phyloP scores from a whole-genome alignment of 1,284 basidiomycete genomes.

The Melanopsichium pennsylvanicum region DNA sequence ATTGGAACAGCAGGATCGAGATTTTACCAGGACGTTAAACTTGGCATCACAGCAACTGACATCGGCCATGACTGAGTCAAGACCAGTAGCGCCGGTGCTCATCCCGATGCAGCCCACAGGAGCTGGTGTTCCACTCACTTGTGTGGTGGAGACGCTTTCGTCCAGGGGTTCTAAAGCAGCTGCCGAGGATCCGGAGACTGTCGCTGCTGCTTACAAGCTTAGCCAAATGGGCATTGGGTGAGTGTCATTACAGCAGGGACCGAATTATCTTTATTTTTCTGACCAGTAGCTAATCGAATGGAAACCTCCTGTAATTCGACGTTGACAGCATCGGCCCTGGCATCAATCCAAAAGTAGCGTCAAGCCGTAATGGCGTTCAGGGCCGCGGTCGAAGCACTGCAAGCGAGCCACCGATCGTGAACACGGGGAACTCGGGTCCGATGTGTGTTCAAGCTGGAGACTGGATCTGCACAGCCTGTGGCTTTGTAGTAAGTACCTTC shows the following conservation, averaged over 20 bases:
- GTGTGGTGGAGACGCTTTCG: slow-evolving; percentile 37
- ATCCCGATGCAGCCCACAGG: slow-evolving; percentile 45
- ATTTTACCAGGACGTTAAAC: background rate
- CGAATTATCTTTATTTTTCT: no score
- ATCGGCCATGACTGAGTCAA: slow-evolving; percentile 6
- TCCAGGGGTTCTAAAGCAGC: slow-evolving; percentile 42
- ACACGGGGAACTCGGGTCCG: slow-evolving; percentile 85
- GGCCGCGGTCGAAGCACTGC: slow-evolving; percentile 18
- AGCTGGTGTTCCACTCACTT: slow-evolving; percentile 33
- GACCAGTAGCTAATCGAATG: no score
- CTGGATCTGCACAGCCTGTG: slow-evolving; percentile 82
- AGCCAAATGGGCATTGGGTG: slow-evolving; percentile 43
- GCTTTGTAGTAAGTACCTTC: slow-evolving; percentile 51
- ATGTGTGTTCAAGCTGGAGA: slow-evolving; percentile 87
- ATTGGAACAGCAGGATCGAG: slow-evolving; percentile 2
- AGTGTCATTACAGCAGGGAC: no score
- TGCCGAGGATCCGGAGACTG: slow-evolving; percentile 39
- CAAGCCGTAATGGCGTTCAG: slow-evolving; percentile 9
- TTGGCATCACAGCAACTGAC: slow-evolving; percentile 7
- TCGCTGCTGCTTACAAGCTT: slow-evolving; percentile 40
- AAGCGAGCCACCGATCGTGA: slow-evolving; percentile 70
- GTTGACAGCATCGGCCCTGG: slow-evolving; percentile 50
- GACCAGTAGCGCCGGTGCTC: slow-evolving; percentile 16
- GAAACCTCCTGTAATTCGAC: no score
- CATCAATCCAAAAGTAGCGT: slow-evolving; percentile 46